These are phyloP conservation scores for Entonaema liquescens DNA, from an alignment of 495 filamentous ascomycete species.

Conservation along the genomic window DNA sequence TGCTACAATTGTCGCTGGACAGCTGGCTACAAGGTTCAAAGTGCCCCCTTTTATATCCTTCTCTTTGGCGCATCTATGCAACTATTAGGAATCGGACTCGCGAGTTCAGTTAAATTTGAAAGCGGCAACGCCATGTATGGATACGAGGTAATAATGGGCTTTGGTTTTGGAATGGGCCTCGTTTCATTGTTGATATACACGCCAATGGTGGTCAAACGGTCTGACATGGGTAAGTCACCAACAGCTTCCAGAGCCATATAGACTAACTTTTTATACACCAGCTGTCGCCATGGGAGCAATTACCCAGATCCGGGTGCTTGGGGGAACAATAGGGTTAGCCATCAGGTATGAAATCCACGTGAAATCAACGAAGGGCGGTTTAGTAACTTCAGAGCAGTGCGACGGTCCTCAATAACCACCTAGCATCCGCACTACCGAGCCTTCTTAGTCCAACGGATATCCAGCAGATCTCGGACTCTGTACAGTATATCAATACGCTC, in stretches of 20 bases:
- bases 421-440: constrained; percentile 14
- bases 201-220: constrained; percentile 52
- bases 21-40: constrained; percentile 46
- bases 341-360: constrained; percentile 18
- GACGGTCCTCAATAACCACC: constrained; percentile 34
- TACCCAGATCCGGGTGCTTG: constrained; percentile 60
- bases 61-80: constrained; percentile 54
- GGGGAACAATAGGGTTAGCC: constrained; percentile 57
- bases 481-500: constrained; percentile 26
- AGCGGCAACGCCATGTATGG: constrained; percentile 52
- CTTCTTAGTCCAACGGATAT: constrained; percentile 23
- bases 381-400: constrained; percentile 12
- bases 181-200: constrained; percentile 52
- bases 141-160: constrained; percentile 57
- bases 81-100: constrained; percentile 56
- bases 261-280: constrained; percentile 16
- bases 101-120: constrained; percentile 48
- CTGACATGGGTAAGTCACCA: constrained; percentile 53
- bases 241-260: background rate
- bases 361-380: background rate
- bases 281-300: constrained; percentile 57
- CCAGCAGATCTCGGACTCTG: constrained; percentile 22
- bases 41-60: constrained; percentile 56
- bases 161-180: constrained; percentile 54
- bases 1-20: constrained; percentile 49